Conservation (phyloP, 2,329 filamentous ascomycete genomes). For the Aspergillus puulaauensis region DNA sequence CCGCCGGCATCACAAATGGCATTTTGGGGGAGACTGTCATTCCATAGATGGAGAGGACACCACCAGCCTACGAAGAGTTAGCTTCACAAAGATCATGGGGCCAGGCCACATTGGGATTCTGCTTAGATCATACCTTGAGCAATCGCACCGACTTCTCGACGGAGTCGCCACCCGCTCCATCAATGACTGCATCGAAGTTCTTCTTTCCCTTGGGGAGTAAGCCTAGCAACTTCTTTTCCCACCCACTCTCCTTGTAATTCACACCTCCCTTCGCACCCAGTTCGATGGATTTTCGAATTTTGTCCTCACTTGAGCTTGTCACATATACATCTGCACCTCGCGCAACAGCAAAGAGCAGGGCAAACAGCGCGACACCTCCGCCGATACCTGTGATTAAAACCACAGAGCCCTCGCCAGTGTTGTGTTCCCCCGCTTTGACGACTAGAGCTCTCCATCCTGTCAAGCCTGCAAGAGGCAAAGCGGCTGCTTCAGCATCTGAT, state of each 20-base stretch:
- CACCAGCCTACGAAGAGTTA: conserved; percentile 58
- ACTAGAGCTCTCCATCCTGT: conserved; percentile 87
- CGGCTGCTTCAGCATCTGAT: conserved; percentile 71
- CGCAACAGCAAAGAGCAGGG: conserved; percentile 74
- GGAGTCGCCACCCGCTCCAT: conserved; percentile 86
- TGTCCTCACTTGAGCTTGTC: conserved; percentile 70
- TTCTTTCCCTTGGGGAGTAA: conserved; percentile 63
- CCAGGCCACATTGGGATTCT: neutral
- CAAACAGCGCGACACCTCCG: conserved; percentile 83
- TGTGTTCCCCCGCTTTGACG: conserved; percentile 67
- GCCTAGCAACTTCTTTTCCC: conserved; percentile 72
- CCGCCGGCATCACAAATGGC: conserved; percentile 80
- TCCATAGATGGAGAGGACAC: conserved; percentile 82
- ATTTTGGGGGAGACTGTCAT: conserved; percentile 88
- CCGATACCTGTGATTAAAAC: conserved; percentile 89
- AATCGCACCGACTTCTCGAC: conserved; percentile 67
- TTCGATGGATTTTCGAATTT: conserved; percentile 68
- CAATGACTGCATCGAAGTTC: conserved; percentile 78
- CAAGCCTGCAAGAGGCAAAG: conserved; percentile 78
- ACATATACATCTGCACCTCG: conserved; percentile 78
- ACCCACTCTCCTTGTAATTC: conserved; percentile 72
- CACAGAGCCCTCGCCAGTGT: conserved; percentile 61
- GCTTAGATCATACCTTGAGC: conserved; percentile 57
- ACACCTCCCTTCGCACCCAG: conserved; percentile 83
- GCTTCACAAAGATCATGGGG: neutral